These are phyloP conservation scores for Musa troglodytarum DNA, from an alignment of 176 grass and related monocot species.

Conservation along the genomic window DNA sequence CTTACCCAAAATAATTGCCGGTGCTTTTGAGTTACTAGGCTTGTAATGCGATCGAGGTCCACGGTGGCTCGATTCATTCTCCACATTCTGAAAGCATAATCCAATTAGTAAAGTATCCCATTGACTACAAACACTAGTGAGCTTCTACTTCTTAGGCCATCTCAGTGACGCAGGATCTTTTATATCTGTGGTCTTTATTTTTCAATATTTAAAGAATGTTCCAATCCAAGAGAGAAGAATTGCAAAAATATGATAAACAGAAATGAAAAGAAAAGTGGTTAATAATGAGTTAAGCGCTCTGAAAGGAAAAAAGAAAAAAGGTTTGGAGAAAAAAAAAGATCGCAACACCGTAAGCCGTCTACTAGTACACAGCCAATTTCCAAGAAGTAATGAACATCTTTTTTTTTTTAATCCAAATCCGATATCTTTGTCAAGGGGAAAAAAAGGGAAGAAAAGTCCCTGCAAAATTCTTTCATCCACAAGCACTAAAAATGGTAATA, in stretches of 20 bases:
- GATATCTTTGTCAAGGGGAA: not conserved
- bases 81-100: not conserved
- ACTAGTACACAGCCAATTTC: not conserved
- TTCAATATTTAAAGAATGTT: no score
- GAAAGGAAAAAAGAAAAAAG: not conserved
- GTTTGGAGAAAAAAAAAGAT: not conserved
- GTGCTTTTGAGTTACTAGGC: slow-evolving; percentile 5
- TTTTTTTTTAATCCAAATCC: not conserved
- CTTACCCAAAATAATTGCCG: slow-evolving; percentile 7
- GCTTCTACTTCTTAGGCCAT: not conserved
- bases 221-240: no score
- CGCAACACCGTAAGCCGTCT: not conserved
- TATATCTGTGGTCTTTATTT: not conserved
- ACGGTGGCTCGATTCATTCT: not conserved
- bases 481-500: not conserved
- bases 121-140: not conserved
- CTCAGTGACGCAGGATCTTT: not conserved
- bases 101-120: slow-evolving; percentile 4
- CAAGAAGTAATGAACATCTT: not conserved
- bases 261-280: no score
- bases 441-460: not conserved
- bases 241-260: no score
- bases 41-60: not conserved
- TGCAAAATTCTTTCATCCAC: not conserved
- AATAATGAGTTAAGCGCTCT: no score